Conservation (phyloP, 164 flowering plant genomes). For the Chloranthus sessilifolius region DNA sequence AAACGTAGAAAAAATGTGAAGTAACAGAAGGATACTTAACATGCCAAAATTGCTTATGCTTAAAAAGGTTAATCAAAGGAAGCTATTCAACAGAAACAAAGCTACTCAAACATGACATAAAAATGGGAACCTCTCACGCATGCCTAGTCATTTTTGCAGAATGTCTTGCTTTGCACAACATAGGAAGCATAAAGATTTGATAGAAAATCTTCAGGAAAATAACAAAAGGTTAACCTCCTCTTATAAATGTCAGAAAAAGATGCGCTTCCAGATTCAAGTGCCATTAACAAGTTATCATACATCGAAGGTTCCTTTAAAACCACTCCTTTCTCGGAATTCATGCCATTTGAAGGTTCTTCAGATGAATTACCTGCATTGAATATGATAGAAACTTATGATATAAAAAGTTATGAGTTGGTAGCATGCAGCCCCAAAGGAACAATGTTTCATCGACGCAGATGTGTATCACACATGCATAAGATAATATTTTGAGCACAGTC, state of each 20-base stretch:
- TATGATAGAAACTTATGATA: background rate
- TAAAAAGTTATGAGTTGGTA: too few species aligned
- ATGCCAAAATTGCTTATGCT: too few species aligned
- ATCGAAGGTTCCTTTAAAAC: conserved; percentile 30
- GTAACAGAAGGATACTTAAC: too few species aligned
- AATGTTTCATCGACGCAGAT: too few species aligned
- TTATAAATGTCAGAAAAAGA: conserved; percentile 32
- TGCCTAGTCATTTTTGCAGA: background rate
- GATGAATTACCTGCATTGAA: conserved; percentile 19
- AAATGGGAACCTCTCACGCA: background rate
- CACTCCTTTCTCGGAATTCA: conserved; percentile 18
- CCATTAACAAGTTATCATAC: conserved; percentile 40
- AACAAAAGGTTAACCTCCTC: conserved; percentile 30
- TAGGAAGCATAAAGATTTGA: background rate
- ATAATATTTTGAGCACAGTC: too few species aligned
- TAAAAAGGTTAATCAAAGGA: background rate
- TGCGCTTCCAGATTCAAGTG: conserved; percentile 28
- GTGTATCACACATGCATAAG: too few species aligned
- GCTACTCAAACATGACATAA: background rate
- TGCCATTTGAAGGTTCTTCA: conserved; percentile 20
- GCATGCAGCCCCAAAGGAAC: too few species aligned
- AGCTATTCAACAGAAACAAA: background rate
- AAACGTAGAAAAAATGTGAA: too few species aligned
- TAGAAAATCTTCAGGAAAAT: background rate
- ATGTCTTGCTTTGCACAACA: background rate